phyloP scores from a whole-genome alignment of 805 yeast species.

The Lachancea quebecensis region DNA sequence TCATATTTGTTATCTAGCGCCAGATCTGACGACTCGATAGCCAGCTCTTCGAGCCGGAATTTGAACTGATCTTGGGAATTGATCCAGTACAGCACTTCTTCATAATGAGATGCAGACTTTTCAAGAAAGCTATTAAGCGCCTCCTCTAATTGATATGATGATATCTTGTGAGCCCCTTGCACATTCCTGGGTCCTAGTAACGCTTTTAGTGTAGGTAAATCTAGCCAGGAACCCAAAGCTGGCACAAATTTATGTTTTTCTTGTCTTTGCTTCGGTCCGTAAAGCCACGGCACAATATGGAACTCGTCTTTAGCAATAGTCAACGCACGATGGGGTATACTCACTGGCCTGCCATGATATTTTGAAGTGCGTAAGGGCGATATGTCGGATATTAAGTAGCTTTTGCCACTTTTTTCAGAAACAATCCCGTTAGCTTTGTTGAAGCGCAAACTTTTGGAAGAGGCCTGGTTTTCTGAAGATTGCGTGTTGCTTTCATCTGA shows the following conservation, averaged over 20 bases:
- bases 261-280: neutral
- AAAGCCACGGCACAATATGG: neutral
- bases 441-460: neutral
- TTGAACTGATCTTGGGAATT: neutral
- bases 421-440: neutral
- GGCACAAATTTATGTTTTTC: constrained; percentile 3
- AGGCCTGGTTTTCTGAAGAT: no score
- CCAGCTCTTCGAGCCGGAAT: constrained; percentile 1
- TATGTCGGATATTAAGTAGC: neutral
- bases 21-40: constrained; percentile 1
- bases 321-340: neutral
- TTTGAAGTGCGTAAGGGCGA: constrained; percentile 1
- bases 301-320: constrained; percentile 1
- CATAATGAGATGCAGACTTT: neutral
- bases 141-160: neutral
- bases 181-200: neutral
- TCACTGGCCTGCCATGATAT: constrained; percentile 4
- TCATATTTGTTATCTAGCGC: neutral
- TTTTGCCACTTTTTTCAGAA: constrained; percentile 1
- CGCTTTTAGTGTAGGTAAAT: neutral
- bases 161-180: neutral
- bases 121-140: neutral
- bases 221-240: constrained; percentile 2
- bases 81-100: constrained; percentile 1
- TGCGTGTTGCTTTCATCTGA: no score